Evolutionary conservation across 1,284 basidiomycete species (phyloP), one percentile per base, ranked within the genome.

Genomic region (Ustilago hordei): DNA sequence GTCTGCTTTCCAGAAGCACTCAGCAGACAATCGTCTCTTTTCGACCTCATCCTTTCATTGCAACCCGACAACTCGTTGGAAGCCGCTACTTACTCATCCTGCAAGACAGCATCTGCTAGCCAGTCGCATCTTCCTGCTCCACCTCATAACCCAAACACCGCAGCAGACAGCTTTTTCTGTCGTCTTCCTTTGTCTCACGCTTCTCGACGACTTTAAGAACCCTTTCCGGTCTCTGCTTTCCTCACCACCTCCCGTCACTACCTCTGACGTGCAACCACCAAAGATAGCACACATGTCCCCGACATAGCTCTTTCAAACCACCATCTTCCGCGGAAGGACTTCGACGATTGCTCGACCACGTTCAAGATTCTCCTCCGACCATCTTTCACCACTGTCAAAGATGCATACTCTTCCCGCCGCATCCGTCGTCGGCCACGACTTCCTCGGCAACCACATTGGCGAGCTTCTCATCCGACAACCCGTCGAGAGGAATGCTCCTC

Each of bases 361-460:
- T 60, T 47, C 32, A 45, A 55, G n/a, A 57, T 15, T 23, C 8
- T 13, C 8, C 31, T 28, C 23, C 28, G 31, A 19, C 28, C 48
- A 32, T 31, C 48, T 31, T 31, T 32, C 48, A 28, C 45, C 45
- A 13, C 36, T 36, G 55, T 56, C 53, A 39, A 64, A n/a, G 50
- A 76, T 76, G 74, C 74, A 60, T 39, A 69, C 65, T 41, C 48
- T 73, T 31, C 60, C 69, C 6, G 66, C 66, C n/a, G 60, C 69
- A 45, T 65, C 52, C 47, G 39, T 60, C 9, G 66, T 73, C 36
- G 66, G 63, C 31, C 52, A 69, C 50, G 75, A 77, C 67, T 77
- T 77, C 31, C 69, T 77, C n/a, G 75, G 65, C 48, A 77, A 69
- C 23, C 75, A 77, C 64, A 77, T 77, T 50, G 75, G 75, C 53